These are phyloP conservation scores for Geotrichum histeridarum DNA, from an alignment of 1,139 yeast genomes.

Conservation along the genomic window DNA sequence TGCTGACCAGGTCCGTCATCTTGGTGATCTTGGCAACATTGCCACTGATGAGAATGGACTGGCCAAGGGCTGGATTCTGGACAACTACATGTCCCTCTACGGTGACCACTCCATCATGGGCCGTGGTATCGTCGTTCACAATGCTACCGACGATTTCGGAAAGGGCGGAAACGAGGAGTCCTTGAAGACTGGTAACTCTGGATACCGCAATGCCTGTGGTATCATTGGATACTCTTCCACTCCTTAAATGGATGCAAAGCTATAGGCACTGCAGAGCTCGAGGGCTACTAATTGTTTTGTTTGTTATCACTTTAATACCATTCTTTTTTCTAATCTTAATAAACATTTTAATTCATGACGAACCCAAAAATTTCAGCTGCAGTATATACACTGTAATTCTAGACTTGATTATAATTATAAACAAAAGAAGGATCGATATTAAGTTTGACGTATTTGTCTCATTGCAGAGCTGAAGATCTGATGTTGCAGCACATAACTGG, in stretches of 20 bases:
- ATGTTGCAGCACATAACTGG: too few relatives aligned
- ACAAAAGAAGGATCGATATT: too few relatives aligned
- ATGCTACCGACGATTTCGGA: constrained; percentile 93
- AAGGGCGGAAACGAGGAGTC: constrained; percentile 93
- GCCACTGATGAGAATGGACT: constrained; percentile 77
- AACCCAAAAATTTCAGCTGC: too few relatives aligned
- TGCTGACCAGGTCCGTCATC: constrained; percentile 82
- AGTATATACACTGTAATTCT: too few relatives aligned
- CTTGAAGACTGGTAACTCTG: constrained; percentile 95
- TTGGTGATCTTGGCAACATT: constrained; percentile 95
- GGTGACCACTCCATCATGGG: constrained; percentile 87
- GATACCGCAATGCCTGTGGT: constrained; percentile 98
- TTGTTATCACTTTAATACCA: too few relatives aligned
- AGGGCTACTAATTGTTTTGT: too few relatives aligned
- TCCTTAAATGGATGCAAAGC: not conserved
- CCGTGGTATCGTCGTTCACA: constrained; percentile 93
- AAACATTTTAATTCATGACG: too few relatives aligned
- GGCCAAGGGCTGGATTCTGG: constrained; percentile 83
- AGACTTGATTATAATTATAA: too few relatives aligned
- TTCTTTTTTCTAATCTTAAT: too few relatives aligned
- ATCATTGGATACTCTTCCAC: constrained; percentile 76
- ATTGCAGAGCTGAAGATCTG: too few relatives aligned
- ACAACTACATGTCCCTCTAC: constrained; percentile 65
- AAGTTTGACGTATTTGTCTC: too few relatives aligned
- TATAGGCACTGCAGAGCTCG: not conserved